Base-by-base conservation (phyloP, 345 rosid genomes). In the Eucalyptus melliodora region DNA sequence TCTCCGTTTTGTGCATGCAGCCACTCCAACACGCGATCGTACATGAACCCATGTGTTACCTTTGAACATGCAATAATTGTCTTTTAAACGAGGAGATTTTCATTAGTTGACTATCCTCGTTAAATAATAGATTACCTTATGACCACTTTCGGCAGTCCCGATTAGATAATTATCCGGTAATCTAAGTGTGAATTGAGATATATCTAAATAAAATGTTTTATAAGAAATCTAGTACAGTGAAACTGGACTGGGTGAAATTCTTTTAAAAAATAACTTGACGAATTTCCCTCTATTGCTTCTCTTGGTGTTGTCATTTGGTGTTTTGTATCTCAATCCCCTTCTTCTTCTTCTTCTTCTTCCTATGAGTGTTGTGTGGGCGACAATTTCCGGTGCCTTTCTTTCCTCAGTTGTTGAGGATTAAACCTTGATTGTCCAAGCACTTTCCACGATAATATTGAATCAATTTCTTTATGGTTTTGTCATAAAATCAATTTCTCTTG, bases 351-450 rank as follows among this genome's bases (percentile, higher is more conserved):
- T 50, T 53, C 9, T 53, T 19, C 24, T 53, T 19, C 59, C 59
- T 53, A 53, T 53, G 24, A 53, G 59, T 19, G 59, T 53, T 19
- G 26, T 53, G 59, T 53, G 59, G 24, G 59, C 59, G 96, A 96
- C 97, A 95, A 98, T 97, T 97, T 97, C 77, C 9, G 19, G 94
- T 93, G 95, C 95, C 95, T 89, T 65, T 92, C 90, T 86, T 90
- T 82, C 65, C 94, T 93, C 94, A 67, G 92, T 90, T 93, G 90
- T 94, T 96, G 98, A 98, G 91, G 98, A 97, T 87, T 92, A 95
- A 92, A 98, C 98, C 99, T 98, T 97, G 98, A 99, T 96, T 97
- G 98, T 97, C 99, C 96, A 98, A 97, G 98, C 96, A 94, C 89
- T 65, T 88, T 62, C 87, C 86, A 67, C 16, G n/a, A 8, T 11